A percentile compares a stretch with the other conserved stretches of the same genome.
Evolutionary conservation across 1,139 yeast species (phyloP).

Genomic region (Protomyces inouyei): DNA sequence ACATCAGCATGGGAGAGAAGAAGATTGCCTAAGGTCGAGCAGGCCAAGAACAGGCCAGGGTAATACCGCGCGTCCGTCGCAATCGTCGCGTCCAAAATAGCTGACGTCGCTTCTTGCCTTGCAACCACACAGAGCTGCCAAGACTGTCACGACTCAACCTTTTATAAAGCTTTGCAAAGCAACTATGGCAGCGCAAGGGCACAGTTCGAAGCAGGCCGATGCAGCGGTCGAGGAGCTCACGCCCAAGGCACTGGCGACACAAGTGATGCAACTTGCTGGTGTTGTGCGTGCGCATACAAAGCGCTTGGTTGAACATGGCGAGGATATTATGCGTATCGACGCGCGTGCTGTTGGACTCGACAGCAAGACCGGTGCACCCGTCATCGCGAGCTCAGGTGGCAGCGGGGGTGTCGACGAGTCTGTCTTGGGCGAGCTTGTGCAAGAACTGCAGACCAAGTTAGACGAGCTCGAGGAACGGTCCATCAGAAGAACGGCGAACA

Average conservation of each 20-base stretch:
- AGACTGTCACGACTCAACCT: no score
- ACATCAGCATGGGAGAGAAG: no score
- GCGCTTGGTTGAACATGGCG: conserved; percentile 20
- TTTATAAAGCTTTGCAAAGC: no score
- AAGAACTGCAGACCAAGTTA: conserved; percentile 17
- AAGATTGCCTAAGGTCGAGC: no score
- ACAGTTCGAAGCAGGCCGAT: background rate
- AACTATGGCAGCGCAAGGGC: background rate
- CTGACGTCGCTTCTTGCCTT: no score
- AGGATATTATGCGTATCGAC: conserved; percentile 25
- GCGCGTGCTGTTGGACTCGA: conserved; percentile 15
- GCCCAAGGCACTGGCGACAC: conserved; percentile 6
- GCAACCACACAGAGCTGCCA: no score
- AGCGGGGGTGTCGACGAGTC: conserved; percentile 1
- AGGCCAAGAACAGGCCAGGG: no score
- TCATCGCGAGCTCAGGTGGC: background rate
- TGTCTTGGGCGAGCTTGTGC: conserved; percentile 15
- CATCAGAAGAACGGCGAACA: conserved; percentile 16
- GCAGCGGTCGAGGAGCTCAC: background rate
- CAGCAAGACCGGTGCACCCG: conserved; percentile 8
- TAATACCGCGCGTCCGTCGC: no score
- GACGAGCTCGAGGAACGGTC: conserved; percentile 25
- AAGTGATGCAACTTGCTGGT: conserved; percentile 8
- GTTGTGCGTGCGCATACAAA: conserved; percentile 12
- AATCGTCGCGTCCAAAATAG: no score